A percentile compares a stretch with the other conserved stretches of the same genome.
Evolutionary conservation across 1,139 yeast genomes (phyloP).

Genomic region (Candida mesenterica): DNA sequence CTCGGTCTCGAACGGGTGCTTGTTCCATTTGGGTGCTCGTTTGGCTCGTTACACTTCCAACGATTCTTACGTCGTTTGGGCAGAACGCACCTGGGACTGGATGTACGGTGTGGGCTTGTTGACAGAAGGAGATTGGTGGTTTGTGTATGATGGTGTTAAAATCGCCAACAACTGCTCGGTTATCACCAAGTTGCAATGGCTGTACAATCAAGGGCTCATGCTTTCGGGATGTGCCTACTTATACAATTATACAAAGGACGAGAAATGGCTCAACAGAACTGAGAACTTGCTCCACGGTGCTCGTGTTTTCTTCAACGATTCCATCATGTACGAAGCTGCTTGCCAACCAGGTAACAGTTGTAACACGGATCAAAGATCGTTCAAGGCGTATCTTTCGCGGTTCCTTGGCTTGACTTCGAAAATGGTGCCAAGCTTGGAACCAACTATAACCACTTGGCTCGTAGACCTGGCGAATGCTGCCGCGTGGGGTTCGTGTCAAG

Average conservation of each 20-base stretch:
- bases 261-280: constrained; percentile 56
- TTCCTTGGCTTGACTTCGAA: constrained; percentile 59
- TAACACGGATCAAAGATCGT: constrained; percentile 74
- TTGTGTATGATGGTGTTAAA: constrained; percentile 70
- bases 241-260: constrained; percentile 61
- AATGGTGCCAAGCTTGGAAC: constrained; percentile 52
- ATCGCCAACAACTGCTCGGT: constrained; percentile 55
- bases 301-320: constrained; percentile 40
- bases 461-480: constrained; percentile 49
- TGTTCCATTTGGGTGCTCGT: constrained; percentile 76
- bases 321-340: constrained; percentile 64
- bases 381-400: constrained; percentile 71
- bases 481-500: constrained; percentile 70
- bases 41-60: constrained; percentile 70
- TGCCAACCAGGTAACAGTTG: constrained; percentile 55
- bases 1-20: constrained; percentile 73
- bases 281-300: constrained; percentile 51
- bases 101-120: constrained; percentile 51
- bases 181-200: constrained; percentile 59
- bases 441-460: constrained; percentile 43
- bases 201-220: constrained; percentile 76
- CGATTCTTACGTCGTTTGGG: constrained; percentile 60
- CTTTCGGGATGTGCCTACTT: constrained; percentile 72
- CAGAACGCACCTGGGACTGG: constrained; percentile 73
- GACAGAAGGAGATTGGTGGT: constrained; percentile 26